A percentile compares a stretch with the other conserved stretches of the same genome.
Evolutionary conservation across 495 filamentous ascomycete genomes (phyloP).

Genomic region (Corynascus novoguineensis): DNA sequence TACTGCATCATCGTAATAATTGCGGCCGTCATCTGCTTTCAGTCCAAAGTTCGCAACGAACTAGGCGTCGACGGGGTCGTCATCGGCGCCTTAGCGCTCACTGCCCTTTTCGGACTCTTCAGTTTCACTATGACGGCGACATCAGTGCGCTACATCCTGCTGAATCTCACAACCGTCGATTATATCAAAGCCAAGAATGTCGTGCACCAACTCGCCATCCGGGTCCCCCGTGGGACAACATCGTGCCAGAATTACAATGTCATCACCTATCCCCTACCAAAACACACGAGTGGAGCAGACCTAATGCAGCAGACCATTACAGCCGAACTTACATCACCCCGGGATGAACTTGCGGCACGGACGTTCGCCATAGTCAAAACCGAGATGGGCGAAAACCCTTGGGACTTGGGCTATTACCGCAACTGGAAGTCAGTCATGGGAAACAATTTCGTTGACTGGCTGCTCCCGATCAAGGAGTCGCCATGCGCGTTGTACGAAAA

Average conservation of each 20-base stretch:
- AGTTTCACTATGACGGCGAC: conserved; percentile 65
- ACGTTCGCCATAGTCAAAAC: conserved; percentile 74
- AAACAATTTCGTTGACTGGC: conserved; percentile 60
- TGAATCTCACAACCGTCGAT: conserved; percentile 80
- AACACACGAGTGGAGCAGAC: conserved; percentile 15
- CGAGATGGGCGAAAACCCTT: conserved; percentile 70
- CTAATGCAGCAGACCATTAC: conserved; percentile 1
- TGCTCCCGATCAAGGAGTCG: conserved; percentile 62
- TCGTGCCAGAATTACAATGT: conserved; percentile 35
- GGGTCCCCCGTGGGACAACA: conserved; percentile 51
- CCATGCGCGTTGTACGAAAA: conserved; percentile 53
- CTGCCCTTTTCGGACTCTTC: conserved; percentile 70
- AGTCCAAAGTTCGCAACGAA: conserved; percentile 20
- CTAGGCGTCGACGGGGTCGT: conserved; percentile 32
- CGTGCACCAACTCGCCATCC: conserved; percentile 69
- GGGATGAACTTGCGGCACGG: conserved; percentile 47
- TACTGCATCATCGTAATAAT: conserved; percentile 62
- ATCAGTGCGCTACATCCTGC: conserved; percentile 59
- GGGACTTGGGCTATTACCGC: conserved; percentile 57
- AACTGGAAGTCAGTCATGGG: conserved; percentile 79
- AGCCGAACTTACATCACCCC: conserved; percentile 8
- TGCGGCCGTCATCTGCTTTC: conserved; percentile 32
- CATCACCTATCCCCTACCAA: conserved; percentile 40
- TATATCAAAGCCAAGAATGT: conserved; percentile 55
- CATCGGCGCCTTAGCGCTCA: conserved; percentile 35